Evolutionary conservation across 2,329 filamentous ascomycete species (phyloP).

Genomic region (Penicillium sp.): DNA sequence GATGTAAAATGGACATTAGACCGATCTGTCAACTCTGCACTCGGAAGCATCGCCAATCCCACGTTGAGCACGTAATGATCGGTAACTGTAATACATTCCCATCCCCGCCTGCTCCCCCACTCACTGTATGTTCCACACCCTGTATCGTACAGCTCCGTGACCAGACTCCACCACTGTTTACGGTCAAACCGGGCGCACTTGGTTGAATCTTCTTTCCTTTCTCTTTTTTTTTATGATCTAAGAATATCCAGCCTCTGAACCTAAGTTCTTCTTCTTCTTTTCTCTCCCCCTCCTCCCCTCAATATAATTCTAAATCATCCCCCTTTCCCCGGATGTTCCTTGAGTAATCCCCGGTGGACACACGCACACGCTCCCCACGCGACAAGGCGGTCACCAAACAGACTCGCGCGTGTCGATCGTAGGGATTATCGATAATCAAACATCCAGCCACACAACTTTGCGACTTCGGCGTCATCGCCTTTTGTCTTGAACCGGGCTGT

Average conservation of each 20-base stretch:
- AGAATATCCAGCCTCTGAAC: not conserved
- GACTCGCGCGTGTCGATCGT: constrained; percentile 32
- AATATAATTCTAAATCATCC: no score
- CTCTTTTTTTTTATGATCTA: constrained; percentile 2
- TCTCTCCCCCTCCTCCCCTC: not conserved
- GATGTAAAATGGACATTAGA: constrained; percentile 7
- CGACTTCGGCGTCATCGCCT: constrained; percentile 2
- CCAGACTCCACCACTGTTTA: constrained; percentile 30
- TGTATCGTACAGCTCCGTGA: constrained; percentile 21
- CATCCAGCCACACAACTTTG: constrained; percentile 28
- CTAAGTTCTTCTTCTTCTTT: constrained; percentile 4
- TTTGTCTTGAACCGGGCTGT: not conserved
- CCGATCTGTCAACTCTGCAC: constrained; percentile 19
- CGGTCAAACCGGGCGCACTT: constrained; percentile 23
- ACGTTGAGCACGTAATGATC: constrained; percentile 22
- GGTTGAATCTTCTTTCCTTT: constrained; percentile 13
- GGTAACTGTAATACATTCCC: constrained; percentile 22
- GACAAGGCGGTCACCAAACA: constrained; percentile 34
- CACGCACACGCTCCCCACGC: constrained; percentile 28
- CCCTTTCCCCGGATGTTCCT: not conserved
- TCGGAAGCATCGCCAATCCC: constrained; percentile 30
- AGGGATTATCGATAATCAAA: constrained; percentile 34
- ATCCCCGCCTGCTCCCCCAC: not conserved
- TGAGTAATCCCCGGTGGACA: not conserved
- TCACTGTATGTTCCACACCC: not conserved